phyloP scores from a whole-genome alignment of 179 eudicot genomes.

The Vitellaria paradoxa region DNA sequence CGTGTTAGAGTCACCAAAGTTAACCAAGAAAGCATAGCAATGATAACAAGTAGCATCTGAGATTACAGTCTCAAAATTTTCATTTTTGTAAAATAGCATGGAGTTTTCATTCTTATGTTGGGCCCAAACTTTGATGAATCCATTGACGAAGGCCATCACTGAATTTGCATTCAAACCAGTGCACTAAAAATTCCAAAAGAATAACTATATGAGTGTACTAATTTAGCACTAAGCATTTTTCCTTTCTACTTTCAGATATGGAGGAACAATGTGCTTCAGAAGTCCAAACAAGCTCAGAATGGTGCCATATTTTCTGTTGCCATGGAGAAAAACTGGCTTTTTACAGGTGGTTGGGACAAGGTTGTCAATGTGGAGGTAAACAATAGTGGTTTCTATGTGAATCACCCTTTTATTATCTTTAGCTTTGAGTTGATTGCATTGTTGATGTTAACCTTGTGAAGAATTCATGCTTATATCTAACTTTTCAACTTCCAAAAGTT shows the following conservation, averaged over 20 bases:
- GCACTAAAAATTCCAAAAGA: background rate
- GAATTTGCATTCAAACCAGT: background rate
- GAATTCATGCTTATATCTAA: background rate
- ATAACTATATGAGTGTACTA: background rate
- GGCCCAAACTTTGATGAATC: background rate
- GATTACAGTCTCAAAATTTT: background rate
- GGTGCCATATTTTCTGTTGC: slow-evolving; percentile 68
- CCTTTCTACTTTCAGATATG: slow-evolving; percentile 54
- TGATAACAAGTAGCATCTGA: background rate
- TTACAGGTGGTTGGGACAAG: slow-evolving; percentile 88
- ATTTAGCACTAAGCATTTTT: background rate
- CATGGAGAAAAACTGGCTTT: slow-evolving; percentile 61
- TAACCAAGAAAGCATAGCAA: background rate
- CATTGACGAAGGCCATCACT: background rate
- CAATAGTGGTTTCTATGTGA: background rate
- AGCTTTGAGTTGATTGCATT: slow-evolving; percentile 3
- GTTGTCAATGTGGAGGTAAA: slow-evolving; percentile 68
- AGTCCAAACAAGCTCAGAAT: slow-evolving; percentile 42
- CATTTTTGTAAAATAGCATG: background rate
- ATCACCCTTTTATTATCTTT: background rate
- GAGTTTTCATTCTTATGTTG: background rate
- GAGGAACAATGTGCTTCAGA: slow-evolving; percentile 50
- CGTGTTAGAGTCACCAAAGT: background rate
- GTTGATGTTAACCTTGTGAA: background rate
- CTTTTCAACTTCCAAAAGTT: background rate